A percentile compares a stretch with the other conserved stretches of the same genome.
Evolutionary conservation across 495 filamentous ascomycete species (phyloP).

Genomic region (Penicillium atrosanguineum): DNA sequence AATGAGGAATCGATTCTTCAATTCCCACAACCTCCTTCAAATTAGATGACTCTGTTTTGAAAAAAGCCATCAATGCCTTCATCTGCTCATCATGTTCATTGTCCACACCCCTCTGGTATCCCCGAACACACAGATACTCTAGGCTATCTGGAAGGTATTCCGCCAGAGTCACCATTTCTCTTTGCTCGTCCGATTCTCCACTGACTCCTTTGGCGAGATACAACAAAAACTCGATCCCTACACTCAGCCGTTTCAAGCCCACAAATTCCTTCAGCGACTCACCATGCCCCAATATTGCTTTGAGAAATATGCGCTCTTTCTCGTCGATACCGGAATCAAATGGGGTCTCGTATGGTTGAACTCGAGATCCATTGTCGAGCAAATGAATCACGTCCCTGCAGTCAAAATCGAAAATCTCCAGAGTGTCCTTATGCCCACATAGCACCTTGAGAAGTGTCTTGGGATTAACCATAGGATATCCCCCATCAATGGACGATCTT

Average conservation of each 20-base stretch:
- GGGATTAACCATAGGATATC: constrained; percentile 9
- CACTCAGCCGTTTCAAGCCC: constrained; percentile 18
- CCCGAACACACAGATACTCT: constrained; percentile 27
- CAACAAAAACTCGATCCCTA: constrained; percentile 22
- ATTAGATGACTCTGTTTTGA: constrained; percentile 8
- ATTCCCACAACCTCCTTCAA: constrained; percentile 22
- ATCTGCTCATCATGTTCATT: constrained; percentile 18
- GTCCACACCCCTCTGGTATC: constrained; percentile 19
- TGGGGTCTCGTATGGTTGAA: too few relatives aligned
- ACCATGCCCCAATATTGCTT: neutral
- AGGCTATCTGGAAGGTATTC: constrained; percentile 21
- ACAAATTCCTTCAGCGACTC: constrained; percentile 20
- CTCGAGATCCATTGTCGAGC: constrained; percentile 1
- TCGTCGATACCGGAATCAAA: too few relatives aligned
- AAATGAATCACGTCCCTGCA: too few relatives aligned
- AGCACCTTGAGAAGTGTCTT: constrained; percentile 23
- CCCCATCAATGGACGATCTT: constrained; percentile 4
- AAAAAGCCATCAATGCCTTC: constrained; percentile 10
- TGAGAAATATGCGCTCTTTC: neutral
- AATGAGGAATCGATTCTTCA: constrained; percentile 16
- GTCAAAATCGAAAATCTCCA: constrained; percentile 28
- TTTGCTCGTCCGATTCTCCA: constrained; percentile 3
- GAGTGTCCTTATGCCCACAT: constrained; percentile 19
- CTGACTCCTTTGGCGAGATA: constrained; percentile 22
- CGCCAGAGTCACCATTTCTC: neutral